Conservation (phyloP, 352 stramenopile genomes). For the Peronospora belbahrii region DNA sequence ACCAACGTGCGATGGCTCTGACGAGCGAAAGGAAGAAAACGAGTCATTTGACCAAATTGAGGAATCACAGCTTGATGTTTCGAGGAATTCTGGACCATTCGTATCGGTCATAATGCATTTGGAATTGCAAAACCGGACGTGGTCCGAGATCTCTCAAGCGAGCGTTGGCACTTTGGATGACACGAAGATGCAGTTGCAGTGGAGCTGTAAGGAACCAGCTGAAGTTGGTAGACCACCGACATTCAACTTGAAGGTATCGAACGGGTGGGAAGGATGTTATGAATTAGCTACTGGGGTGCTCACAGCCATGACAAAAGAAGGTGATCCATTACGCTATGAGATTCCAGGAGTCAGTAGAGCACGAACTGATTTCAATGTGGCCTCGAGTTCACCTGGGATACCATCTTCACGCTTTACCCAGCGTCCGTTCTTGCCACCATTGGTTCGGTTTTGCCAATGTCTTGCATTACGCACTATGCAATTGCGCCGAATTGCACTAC, state of each 20-base stretch:
- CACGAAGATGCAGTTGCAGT: conserved; percentile 23
- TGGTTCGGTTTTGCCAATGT: conserved; percentile 48
- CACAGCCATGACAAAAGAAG: conserved; percentile 13
- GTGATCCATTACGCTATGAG: conserved; percentile 22
- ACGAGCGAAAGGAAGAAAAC: conserved; percentile 2
- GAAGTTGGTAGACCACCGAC: conserved; percentile 33
- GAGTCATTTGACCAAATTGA: background rate
- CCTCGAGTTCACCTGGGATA: background rate
- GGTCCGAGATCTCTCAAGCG: conserved; percentile 24
- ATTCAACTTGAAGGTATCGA: conserved; percentile 37
- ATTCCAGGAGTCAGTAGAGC: conserved; percentile 12
- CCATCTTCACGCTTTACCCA: conserved; percentile 6
- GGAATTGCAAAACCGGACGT: conserved; percentile 33
- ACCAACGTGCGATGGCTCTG: background rate
- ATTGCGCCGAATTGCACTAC: conserved; percentile 37
- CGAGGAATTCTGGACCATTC: conserved; percentile 1
- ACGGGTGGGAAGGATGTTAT: conserved; percentile 29
- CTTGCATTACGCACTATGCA: conserved; percentile 44
- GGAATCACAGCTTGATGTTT: conserved; percentile 2
- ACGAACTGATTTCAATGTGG: background rate
- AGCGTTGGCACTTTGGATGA: background rate
- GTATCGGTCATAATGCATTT: conserved; percentile 42
- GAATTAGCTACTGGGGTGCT: conserved; percentile 23
- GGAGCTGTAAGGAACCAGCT: conserved; percentile 39
- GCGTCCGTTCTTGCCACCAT: conserved; percentile 7